These are phyloP conservation scores for Geosmithia morbida DNA, from an alignment of 2,329 filamentous ascomycete species.

Conservation along the genomic window DNA sequence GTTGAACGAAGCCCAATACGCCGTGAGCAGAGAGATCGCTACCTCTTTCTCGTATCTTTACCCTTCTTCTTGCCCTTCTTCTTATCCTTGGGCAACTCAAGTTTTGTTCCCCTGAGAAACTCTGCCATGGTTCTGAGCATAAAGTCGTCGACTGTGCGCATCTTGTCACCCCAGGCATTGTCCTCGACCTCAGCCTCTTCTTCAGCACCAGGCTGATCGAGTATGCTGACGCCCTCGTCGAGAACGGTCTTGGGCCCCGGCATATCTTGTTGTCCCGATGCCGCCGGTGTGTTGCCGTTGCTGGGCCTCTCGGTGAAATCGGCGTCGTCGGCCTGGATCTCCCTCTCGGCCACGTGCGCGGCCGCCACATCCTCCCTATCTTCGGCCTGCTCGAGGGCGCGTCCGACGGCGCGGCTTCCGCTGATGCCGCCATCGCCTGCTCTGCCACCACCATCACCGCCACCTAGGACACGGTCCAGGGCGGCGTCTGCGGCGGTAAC, in stretches of 20 bases:
- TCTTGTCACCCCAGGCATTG: slow-evolving; percentile 43
- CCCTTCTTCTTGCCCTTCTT: slow-evolving; percentile 47
- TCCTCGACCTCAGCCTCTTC: slow-evolving; percentile 18
- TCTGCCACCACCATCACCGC: slow-evolving; percentile 16
- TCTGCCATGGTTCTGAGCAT: slow-evolving; percentile 57
- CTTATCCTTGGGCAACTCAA: slow-evolving; percentile 51
- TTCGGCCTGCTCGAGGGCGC: slow-evolving; percentile 77
- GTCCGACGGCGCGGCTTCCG: slow-evolving; percentile 38
- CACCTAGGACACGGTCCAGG: slow-evolving; percentile 72
- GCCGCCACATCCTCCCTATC: slow-evolving; percentile 85
- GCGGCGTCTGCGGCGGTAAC: slow-evolving; percentile 66
- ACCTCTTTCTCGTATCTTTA: slow-evolving; percentile 39
- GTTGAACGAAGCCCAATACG: background rate
- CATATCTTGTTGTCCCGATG: slow-evolving; percentile 36
- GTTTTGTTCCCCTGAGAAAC: slow-evolving; percentile 40
- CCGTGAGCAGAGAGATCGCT: slow-evolving; percentile 3
- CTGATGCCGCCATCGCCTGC: slow-evolving; percentile 32
- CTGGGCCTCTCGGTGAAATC: slow-evolving; percentile 62
- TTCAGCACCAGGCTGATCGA: slow-evolving; percentile 15
- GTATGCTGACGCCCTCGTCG: slow-evolving; percentile 10
- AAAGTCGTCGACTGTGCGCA: slow-evolving; percentile 58
- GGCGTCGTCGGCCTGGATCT: slow-evolving; percentile 73
- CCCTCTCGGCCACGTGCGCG: slow-evolving; percentile 75
- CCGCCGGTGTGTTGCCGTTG: slow-evolving; percentile 6
- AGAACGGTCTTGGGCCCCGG: slow-evolving; percentile 23